Base-by-base conservation (phyloP, 495 filamentous ascomycete genomes). In the Alectoria sarmentosa region DNA sequence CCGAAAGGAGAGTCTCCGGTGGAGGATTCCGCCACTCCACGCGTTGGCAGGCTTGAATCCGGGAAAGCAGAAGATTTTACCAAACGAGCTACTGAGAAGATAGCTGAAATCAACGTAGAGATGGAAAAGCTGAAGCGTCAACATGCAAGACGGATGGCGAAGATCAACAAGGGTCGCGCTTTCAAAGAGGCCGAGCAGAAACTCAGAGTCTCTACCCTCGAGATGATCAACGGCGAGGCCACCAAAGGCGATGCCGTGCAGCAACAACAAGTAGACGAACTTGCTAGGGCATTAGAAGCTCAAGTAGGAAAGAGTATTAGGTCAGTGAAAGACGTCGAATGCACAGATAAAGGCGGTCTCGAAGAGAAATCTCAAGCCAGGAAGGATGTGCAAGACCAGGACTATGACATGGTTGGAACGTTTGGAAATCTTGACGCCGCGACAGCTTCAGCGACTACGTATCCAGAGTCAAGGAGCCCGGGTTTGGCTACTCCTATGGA, bases 71-170 rank as follows among this genome's bases (percentile, higher is more conserved):
- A 88, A 57, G 86, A 91, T 68, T 95, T 98, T 71, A 84, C 86
- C 34, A 85, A 88, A 63, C 83, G 90, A 37, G 89, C 88, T 8
- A 76, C 79, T 44, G 83, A 85, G 37, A 86, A 85, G 66, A 80
- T 89, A 3, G 78, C 77, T 3, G 80, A 88, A 41, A 85, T 86
- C 65, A 83, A 86, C 46, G 84, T 84, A 8, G 92, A 96, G 73
- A 90, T 97, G 54, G 86, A 92, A 67, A 82, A 85, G 60, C 80
- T 98, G 80, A 92, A 89, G 76, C 80, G 79, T 17, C 82, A 89
- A 34, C 92, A 98, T 73, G 84, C 84, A 1, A 86, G 80, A 67
- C 80, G 84, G 34, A 83, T 96, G 77, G 81, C 85, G 15, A 90
- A 87, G 69, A 83, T 96, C 66, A 84, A 85, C 70, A 83, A 83